These are phyloP conservation scores for Malus sieversii DNA, from an alignment of 306 rosid species.

Conservation along the genomic window DNA sequence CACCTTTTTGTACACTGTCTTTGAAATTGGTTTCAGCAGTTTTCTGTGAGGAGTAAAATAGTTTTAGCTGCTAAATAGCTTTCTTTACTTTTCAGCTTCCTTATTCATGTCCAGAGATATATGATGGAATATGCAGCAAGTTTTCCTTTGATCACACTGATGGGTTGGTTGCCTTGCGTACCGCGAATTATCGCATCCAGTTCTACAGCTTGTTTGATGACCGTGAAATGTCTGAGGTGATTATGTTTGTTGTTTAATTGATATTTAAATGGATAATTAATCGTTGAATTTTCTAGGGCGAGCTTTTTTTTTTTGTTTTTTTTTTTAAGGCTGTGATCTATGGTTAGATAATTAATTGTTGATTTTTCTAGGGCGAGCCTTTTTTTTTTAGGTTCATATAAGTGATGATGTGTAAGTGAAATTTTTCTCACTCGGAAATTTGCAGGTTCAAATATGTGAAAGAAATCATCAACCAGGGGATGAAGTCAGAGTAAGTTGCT, in stretches of 20 bases:
- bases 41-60: neutral
- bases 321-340: neutral
- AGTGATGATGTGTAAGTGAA: neutral
- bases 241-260: neutral
- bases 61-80: constrained; percentile 1
- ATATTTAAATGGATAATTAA: neutral
- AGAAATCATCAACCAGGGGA: constrained; percentile 96
- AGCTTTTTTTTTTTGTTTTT: neutral
- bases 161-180: constrained; percentile 70
- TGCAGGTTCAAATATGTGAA: constrained; percentile 90
- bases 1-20: neutral
- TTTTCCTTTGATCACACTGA: constrained; percentile 59
- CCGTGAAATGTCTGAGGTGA: constrained; percentile 78
- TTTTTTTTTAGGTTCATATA: neutral
- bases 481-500: constrained; percentile 67
- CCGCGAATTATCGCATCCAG: constrained; percentile 78
- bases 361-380: too few species aligned
- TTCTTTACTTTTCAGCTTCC: constrained; percentile 51
- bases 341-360: too few species aligned
- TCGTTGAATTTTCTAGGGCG: constrained; percentile 3
- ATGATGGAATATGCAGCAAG: constrained; percentile 38
- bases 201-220: constrained; percentile 80
- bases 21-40: constrained; percentile 6
- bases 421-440: constrained; percentile 5
- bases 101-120: constrained; percentile 43